A percentile compares a stretch with the other conserved stretches of the same genome.
Conservation (phyloP, 495 filamentous ascomycete genomes). For the Penicillium atrosanguineum region DNA sequence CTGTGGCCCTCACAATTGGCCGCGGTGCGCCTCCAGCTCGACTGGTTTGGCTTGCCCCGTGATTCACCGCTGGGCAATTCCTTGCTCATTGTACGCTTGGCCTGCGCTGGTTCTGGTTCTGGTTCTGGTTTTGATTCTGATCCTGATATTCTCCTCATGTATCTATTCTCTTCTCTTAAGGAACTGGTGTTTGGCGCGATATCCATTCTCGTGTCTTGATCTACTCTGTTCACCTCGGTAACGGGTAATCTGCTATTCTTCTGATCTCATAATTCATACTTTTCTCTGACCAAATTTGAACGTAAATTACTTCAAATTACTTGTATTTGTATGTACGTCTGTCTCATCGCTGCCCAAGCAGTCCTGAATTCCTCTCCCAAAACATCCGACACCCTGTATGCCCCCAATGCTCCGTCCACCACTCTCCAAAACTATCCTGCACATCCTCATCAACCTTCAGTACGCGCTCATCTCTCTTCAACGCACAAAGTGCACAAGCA, state of each 20-base stretch:
- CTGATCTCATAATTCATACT: not conserved
- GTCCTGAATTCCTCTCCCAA: conserved; percentile 71
- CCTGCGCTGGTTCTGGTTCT: conserved; percentile 6
- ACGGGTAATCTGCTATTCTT: not conserved
- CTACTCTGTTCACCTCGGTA: not conserved
- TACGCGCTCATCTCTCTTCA: conserved; percentile 83
- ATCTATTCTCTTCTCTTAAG: conserved; percentile 19
- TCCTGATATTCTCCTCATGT: conserved; percentile 1
- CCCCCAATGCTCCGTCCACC: conserved; percentile 92
- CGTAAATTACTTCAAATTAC: too few relatives aligned
- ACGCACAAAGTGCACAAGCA: conserved; percentile 83
- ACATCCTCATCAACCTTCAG: conserved; percentile 67
- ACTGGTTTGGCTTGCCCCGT: conserved; percentile 12
- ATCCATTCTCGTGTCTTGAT: not conserved
- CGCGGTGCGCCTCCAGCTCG: not conserved
- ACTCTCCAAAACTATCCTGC: conserved; percentile 89
- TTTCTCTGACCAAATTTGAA: not conserved
- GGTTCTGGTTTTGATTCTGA: not conserved
- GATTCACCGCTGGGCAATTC: conserved; percentile 3
- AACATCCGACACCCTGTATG: conserved; percentile 78
- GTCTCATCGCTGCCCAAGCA: conserved; percentile 61
- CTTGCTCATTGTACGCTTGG: conserved; percentile 12
- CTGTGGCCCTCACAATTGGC: not conserved
- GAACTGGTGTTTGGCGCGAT: conserved; percentile 11
- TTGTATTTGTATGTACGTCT: not conserved